Evolutionary conservation across 257 asterid genomes (phyloP).

Genomic region (Gentiana straminea): DNA sequence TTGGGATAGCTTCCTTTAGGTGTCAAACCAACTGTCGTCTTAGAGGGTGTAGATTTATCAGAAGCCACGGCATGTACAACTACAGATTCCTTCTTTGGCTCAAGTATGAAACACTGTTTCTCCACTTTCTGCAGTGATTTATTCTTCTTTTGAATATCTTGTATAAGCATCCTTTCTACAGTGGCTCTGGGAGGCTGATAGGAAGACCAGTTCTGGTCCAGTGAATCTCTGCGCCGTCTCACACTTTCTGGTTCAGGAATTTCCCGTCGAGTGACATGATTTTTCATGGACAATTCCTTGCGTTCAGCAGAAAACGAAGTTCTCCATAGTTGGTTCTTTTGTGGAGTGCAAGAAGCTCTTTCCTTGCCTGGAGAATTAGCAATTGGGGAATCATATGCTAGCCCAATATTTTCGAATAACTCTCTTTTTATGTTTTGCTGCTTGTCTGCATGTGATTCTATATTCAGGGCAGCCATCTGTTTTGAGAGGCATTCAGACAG

Average conservation of each 20-base stretch:
- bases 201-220: slow-evolving; percentile 80
- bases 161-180: slow-evolving; percentile 53
- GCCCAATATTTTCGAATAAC: slow-evolving; percentile 85
- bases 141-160: slow-evolving; percentile 34
- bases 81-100: slow-evolving; percentile 30
- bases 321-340: slow-evolving; percentile 24
- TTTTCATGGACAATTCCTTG: slow-evolving; percentile 38
- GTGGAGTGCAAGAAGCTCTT: slow-evolving; percentile 33
- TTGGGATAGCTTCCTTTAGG: not conserved
- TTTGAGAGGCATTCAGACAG: slow-evolving; percentile 69
- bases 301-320: slow-evolving; percentile 29
- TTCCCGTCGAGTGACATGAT: slow-evolving; percentile 33
- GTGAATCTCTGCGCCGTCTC: slow-evolving; percentile 70
- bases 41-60: slow-evolving; percentile 22
- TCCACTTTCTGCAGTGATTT: slow-evolving; percentile 33
- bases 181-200: slow-evolving; percentile 70
- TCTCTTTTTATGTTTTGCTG: slow-evolving; percentile 52
- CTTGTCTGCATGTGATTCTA: slow-evolving; percentile 41
- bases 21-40: slow-evolving; percentile 21
- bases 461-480: slow-evolving; percentile 72
- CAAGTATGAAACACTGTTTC: slow-evolving; percentile 35
- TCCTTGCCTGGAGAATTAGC: slow-evolving; percentile 37
- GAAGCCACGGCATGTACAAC: slow-evolving; percentile 23
- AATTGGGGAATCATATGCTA: slow-evolving; percentile 36
- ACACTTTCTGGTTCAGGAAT: slow-evolving; percentile 65